Evolutionary conservation across 805 yeast species (phyloP).

Genomic region (Saccharomyces kudriavzevii): DNA sequence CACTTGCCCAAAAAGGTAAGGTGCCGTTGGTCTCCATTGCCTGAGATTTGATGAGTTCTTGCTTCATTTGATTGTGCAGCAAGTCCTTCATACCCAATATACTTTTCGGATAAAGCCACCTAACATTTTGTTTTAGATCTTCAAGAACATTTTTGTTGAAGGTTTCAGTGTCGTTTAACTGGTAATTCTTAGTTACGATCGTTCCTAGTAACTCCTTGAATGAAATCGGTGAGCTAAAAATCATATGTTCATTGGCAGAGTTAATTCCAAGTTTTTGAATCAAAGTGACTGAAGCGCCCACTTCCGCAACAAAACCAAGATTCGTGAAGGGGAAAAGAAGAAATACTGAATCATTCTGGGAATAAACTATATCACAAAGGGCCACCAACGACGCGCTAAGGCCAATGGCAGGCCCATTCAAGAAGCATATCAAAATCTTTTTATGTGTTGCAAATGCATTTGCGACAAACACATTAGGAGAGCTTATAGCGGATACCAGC

Average conservation of each 20-base stretch:
- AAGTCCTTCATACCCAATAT: slow-evolving; percentile 37
- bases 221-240: slow-evolving; percentile 55
- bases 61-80: slow-evolving; percentile 15
- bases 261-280: slow-evolving; percentile 66
- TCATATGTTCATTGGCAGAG: slow-evolving; percentile 62
- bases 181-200: slow-evolving; percentile 50
- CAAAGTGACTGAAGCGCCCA: slow-evolving; percentile 61
- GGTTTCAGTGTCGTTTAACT: slow-evolving; percentile 35
- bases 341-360: slow-evolving; percentile 47
- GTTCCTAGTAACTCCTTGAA: slow-evolving; percentile 52
- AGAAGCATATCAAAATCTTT: slow-evolving; percentile 60
- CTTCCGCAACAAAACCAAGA: slow-evolving; percentile 77
- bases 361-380: slow-evolving; percentile 66
- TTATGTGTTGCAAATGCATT: slow-evolving; percentile 58
- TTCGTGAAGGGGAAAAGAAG: slow-evolving; percentile 72
- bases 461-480: slow-evolving; percentile 61
- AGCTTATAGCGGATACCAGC: slow-evolving; percentile 46
- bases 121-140: slow-evolving; percentile 31
- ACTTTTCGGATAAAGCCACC: slow-evolving; percentile 32
- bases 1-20: slow-evolving; percentile 22
- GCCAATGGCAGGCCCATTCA: slow-evolving; percentile 86
- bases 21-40: slow-evolving; percentile 15
- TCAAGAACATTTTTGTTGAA: slow-evolving; percentile 39
- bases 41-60: slow-evolving; percentile 14
- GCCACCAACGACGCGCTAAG: slow-evolving; percentile 63